Percentiles rank a stretch among this genome's conserved stretches.
phyloP scores from a whole-genome alignment of 768 basidiomycete species.

The Naganishia vishniacii region DNA sequence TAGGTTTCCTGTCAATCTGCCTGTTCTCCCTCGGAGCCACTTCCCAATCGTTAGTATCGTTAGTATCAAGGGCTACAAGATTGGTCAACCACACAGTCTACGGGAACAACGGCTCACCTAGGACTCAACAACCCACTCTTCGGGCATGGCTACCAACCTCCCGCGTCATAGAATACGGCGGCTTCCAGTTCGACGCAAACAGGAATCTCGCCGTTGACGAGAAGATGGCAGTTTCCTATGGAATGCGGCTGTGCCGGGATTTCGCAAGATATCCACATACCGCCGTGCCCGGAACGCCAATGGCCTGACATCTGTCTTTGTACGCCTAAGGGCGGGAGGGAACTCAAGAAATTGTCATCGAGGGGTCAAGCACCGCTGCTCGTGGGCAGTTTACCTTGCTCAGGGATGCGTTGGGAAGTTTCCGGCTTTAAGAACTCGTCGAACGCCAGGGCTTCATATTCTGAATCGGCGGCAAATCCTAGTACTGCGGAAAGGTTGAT shows the following conservation, averaged over 20 bases:
- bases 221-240: slow-evolving; percentile 72
- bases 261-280: slow-evolving; percentile 70
- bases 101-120: slow-evolving; percentile 83
- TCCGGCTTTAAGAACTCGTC: slow-evolving; percentile 66
- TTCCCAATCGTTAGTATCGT: slow-evolving; percentile 87
- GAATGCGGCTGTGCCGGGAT: slow-evolving; percentile 63
- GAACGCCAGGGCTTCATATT: too few relatives aligned
- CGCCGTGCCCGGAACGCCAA: too few relatives aligned
- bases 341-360: slow-evolving; percentile 65
- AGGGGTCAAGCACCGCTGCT: slow-evolving; percentile 83
- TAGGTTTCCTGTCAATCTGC: slow-evolving; percentile 11
- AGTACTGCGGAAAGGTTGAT: too few relatives aligned
- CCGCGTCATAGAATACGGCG: slow-evolving; percentile 63
- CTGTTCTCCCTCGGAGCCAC: slow-evolving; percentile 65
- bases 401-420: slow-evolving; percentile 68
- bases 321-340: slow-evolving; percentile 74
- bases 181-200: slow-evolving; percentile 49
- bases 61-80: slow-evolving; percentile 64
- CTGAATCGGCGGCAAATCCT: too few relatives aligned
- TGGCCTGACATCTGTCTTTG: slow-evolving; percentile 84
- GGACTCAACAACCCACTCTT: slow-evolving; percentile 56
- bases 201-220: slow-evolving; percentile 56
- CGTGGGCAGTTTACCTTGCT: slow-evolving; percentile 61
- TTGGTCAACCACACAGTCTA: slow-evolving; percentile 83
- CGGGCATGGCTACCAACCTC: slow-evolving; percentile 79